Percentiles rank a stretch among this genome's conserved stretches.
phyloP scores from a whole-genome alignment of 1,139 yeast species.

The Geotrichum armillariae region DNA sequence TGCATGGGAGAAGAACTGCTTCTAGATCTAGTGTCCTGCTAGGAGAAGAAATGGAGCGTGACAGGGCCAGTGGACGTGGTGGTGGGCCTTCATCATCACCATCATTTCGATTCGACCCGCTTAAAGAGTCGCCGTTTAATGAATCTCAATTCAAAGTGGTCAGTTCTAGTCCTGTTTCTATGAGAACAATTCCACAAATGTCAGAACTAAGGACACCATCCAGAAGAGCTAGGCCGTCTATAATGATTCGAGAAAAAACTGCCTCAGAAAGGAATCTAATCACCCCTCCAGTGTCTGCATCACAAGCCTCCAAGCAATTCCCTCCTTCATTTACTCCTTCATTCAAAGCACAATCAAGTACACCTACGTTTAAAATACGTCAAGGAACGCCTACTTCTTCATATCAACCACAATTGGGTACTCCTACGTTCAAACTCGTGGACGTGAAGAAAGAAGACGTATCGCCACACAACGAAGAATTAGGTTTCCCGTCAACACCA shows the following conservation, averaged over 20 bases:
- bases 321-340: conserved; percentile 1
- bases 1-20: neutral
- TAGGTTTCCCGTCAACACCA: too few species aligned
- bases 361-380: neutral
- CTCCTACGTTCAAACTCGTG: too few species aligned
- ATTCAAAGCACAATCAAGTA: too few species aligned
- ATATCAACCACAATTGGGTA: neutral
- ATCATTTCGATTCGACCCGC: neutral
- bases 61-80: neutral
- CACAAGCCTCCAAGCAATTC: neutral
- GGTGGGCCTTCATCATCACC: too few species aligned
- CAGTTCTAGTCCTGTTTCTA: neutral
- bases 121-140: neutral
- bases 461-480: too few species aligned
- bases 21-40: neutral
- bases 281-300: neutral
- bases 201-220: neutral
- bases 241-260: conserved; percentile 5
- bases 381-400: conserved; percentile 1
- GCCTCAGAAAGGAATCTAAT: conserved; percentile 8
- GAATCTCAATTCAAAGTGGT: neutral
- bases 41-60: neutral
- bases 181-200: neutral
- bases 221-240: neutral
- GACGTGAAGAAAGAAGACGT: too few species aligned